A percentile compares a stretch with the other conserved stretches of the same genome.
Conservation (phyloP, 495 filamentous ascomycete species). For the Penicillium longicatenatum region DNA sequence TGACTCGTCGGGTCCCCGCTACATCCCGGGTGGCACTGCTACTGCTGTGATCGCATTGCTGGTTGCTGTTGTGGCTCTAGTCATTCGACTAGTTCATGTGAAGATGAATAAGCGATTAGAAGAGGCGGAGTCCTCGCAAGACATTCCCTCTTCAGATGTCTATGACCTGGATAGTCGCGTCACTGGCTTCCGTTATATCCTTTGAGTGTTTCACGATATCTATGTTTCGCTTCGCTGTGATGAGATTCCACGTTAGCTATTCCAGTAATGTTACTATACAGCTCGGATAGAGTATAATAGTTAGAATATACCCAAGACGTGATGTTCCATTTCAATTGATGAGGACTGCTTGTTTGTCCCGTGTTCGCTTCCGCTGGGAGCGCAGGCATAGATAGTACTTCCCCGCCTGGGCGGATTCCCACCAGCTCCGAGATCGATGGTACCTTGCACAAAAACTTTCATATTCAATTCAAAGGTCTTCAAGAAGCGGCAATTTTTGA, state of each 20-base stretch:
- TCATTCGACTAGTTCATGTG: conserved; percentile 50
- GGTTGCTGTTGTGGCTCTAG: conserved; percentile 29
- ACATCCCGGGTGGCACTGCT: conserved; percentile 37
- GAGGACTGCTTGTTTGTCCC: too few species aligned
- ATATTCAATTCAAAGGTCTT: too few species aligned
- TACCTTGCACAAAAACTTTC: too few species aligned
- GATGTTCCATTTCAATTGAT: not conserved
- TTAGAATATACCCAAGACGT: not conserved
- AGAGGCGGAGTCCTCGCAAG: conserved; percentile 36
- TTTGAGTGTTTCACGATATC: conserved; percentile 12
- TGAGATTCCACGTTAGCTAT: not conserved
- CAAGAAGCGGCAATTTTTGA: too few species aligned
- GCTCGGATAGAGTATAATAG: not conserved
- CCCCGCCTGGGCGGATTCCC: too few species aligned
- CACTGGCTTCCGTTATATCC: conserved; percentile 61
- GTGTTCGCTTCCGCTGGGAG: too few species aligned
- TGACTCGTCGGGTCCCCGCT: conserved; percentile 42
- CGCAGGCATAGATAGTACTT: too few species aligned
- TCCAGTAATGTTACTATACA: not conserved
- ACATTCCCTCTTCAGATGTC: conserved; percentile 28
- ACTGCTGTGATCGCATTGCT: conserved; percentile 33
- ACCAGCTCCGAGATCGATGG: too few species aligned
- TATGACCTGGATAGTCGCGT: conserved; percentile 45
- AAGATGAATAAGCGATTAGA: conserved; percentile 64
- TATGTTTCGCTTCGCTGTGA: not conserved